Base-by-base conservation (phyloP, 164 flowering plant species). In the Vitis rupestris region DNA sequence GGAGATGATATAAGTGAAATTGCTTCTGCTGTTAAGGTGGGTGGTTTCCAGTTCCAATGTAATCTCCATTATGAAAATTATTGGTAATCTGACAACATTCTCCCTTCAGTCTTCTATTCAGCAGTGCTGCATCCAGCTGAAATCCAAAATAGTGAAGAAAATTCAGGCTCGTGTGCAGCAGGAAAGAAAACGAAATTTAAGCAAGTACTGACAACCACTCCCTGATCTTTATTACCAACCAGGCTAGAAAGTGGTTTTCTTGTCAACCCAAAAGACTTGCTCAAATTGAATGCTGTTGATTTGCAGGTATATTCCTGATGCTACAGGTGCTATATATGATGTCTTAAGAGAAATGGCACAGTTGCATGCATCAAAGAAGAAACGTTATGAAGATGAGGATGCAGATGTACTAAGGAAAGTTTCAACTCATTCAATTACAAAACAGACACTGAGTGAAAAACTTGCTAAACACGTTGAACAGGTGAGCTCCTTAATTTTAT, bases 161-260 rank as follows among this genome's bases (percentile, higher is more conserved):
- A 86, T 93, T 71, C 99, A 93, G 75, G 97, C 97, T 63, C 97
- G 99, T 60, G 98, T 93, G 74, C 98, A 91, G 75, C 98, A 91
- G 70, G 98, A 96, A 78, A 87, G 99, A 68, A 96, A 96, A 69
- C 82, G 95, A 61, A 96, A 84, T 71, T 80, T 96, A 69, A 88
- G 80, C 88, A 93, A 75, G 98, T 90, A 83, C 74, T 52, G 65
- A 37, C 49, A 51, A 59, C 49, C 16, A 57, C 68, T 27, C n/a
- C 6, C 47, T 51, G 15, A 63, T 23, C 27, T 19, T n/a, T 10
- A 44, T 31, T 30, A 11, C 27, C 15, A 8, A 7, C 16, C 6
- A 2, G 10, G 10, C 10, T 66, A 16, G 10, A n/a, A 29, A 17
- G 15, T 11, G 14, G 4, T 54, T 27, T 14, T 55, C 63, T 47